Percentiles rank a stretch among this genome's conserved stretches.
Evolutionary conservation across 2,329 filamentous ascomycete genomes (phyloP).

Genomic region (Penicillium sp.): DNA sequence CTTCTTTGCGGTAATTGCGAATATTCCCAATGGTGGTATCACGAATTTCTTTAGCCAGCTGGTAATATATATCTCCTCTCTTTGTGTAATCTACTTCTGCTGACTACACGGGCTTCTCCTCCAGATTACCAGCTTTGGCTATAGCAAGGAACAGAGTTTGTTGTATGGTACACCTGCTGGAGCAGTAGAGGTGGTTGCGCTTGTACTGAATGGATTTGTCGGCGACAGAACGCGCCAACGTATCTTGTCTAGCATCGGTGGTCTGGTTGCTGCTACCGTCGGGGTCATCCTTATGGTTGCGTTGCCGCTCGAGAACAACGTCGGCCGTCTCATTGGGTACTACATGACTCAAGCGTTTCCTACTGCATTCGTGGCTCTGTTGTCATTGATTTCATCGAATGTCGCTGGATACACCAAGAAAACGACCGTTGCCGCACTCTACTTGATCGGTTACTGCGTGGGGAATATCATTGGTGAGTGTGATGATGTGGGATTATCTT

Average conservation of each 20-base stretch:
- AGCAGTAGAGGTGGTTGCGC: constrained; percentile 60
- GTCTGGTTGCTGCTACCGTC: constrained; percentile 55
- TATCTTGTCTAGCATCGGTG: constrained; percentile 55
- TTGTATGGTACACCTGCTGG: constrained; percentile 66
- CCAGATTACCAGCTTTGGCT: constrained; percentile 62
- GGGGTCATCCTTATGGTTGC: constrained; percentile 66
- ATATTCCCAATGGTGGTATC: constrained; percentile 61
- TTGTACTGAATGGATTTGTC: constrained; percentile 57
- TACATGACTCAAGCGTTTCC: constrained; percentile 63
- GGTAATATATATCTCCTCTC: constrained; percentile 23
- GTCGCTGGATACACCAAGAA: constrained; percentile 51
- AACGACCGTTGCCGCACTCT: constrained; percentile 46
- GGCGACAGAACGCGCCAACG: constrained; percentile 59
- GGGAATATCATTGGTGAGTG: constrained; percentile 56
- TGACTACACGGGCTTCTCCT: not conserved
- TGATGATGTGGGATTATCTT: too few species aligned
- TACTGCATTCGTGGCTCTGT: constrained; percentile 62
- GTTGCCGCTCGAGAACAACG: constrained; percentile 57
- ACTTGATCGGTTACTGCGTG: constrained; percentile 43
- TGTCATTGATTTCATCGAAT: constrained; percentile 63
- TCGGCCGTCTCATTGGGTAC: constrained; percentile 62
- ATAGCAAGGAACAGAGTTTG: constrained; percentile 58
- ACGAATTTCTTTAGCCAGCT: constrained; percentile 62
- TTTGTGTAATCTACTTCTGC: not conserved
- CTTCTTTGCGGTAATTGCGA: constrained; percentile 55